Evolutionary conservation across 352 stramenopile genomes (phyloP).

Genomic region (Globisporangium yorkense): DNA sequence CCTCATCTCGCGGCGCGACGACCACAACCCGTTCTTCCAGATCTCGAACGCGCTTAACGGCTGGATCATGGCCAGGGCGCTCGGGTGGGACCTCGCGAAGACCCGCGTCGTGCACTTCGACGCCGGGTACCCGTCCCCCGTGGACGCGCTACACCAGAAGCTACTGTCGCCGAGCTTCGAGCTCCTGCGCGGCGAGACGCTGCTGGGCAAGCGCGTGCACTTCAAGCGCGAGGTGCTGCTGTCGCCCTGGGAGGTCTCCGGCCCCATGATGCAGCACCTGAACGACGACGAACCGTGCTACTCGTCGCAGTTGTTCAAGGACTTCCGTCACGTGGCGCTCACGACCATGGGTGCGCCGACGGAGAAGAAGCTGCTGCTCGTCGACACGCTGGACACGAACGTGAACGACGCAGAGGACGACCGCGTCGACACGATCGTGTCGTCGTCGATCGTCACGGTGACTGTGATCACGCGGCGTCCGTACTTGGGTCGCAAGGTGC

Average conservation of each 20-base stretch:
- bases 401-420: conserved; percentile 3
- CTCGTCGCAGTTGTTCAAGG: conserved; percentile 37
- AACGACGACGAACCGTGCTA: conserved; percentile 55
- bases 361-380: neutral
- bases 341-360: conserved; percentile 6
- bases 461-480: conserved; percentile 26
- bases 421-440: neutral
- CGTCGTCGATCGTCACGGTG: conserved; percentile 2
- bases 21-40: conserved; percentile 35
- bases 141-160: conserved; percentile 20
- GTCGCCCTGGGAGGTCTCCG: conserved; percentile 40
- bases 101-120: conserved; percentile 27
- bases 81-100: conserved; percentile 8
- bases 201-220: conserved; percentile 16
- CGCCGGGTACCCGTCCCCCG: conserved; percentile 12
- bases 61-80: conserved; percentile 18
- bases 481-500: conserved; percentile 39
- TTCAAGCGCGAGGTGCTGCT: conserved; percentile 34
- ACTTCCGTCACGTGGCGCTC: conserved; percentile 37
- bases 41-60: conserved; percentile 20
- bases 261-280: conserved; percentile 67
- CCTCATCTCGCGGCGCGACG: conserved; percentile 20
- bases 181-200: conserved; percentile 11
- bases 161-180: conserved; percentile 16
- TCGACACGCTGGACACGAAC: neutral